A percentile compares a stretch with the other conserved stretches of the same genome.
Evolutionary conservation across 371 early-diverging fungal species (phyloP).

Genomic region (Rhizopus stolonifer): DNA sequence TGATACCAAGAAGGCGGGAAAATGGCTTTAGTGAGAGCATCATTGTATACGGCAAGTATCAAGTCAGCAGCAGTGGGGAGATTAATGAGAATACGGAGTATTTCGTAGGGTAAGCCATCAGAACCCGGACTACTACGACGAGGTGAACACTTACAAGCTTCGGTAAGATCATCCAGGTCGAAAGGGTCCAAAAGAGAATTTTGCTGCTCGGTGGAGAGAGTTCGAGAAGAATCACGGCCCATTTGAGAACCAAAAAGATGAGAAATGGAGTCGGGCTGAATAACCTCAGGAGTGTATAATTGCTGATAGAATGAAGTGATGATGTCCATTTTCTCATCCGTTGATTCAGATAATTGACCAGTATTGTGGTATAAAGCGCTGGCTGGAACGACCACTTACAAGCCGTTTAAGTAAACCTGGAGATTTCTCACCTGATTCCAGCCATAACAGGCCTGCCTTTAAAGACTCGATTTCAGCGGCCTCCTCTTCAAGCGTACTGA

Average conservation of each 20-base stretch:
- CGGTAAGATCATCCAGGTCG: not conserved
- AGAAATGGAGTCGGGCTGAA: no score
- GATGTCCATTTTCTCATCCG: no score
- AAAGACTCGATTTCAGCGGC: not conserved
- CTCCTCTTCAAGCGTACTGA: not conserved
- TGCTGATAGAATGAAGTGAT: no score
- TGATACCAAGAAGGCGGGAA: constrained; percentile 14
- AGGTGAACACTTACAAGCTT: not conserved
- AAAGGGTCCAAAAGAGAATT: no score
- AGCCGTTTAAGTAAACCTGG: not conserved
- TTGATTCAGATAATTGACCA: no score
- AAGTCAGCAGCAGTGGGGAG: not conserved
- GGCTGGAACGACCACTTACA: constrained; percentile 3
- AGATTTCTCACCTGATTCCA: constrained; percentile 4
- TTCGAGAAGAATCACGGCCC: no score
- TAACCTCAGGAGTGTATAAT: no score
- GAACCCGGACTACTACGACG: constrained; percentile 8
- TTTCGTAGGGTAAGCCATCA: constrained; percentile 7
- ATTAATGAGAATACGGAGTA: not conserved
- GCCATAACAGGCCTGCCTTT: not conserved
- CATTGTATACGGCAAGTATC: not conserved
- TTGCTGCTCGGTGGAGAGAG: no score
- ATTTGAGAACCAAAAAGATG: no score
- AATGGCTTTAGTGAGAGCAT: not conserved
- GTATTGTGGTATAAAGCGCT: no score